Base-by-base conservation (phyloP, 1,139 yeast genomes). In the Pichia sp. region DNA sequence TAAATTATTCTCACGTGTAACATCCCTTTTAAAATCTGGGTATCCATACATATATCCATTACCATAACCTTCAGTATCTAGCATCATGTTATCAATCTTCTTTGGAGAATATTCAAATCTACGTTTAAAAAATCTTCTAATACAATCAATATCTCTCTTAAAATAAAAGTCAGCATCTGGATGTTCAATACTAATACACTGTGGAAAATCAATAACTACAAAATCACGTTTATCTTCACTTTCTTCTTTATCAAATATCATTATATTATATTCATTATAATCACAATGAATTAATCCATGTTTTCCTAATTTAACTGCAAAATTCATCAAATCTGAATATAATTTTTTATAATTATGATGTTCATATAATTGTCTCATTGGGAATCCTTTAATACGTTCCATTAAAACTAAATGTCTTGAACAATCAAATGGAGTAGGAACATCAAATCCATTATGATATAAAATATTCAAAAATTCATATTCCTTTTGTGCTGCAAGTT, bases 131-230 rank as follows among this genome's bases (percentile, higher is more conserved):
- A 89, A 93, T 37, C 80, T 72, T 49, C 88, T 71, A 46, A 91
- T 79, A 57, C 97, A 89, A 46, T 86, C 83, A 20, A 91, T 95
- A 64, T 91, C 99, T 64, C 98, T 75, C 52, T 85, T 79, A 60
- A 91, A 91, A 60, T 86, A 89, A 45, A 72, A 74, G 50, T 80
- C 80, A 11, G 98, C 97, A 57, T 91, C 96, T 3, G 69, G 72
- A 60, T 91, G 99, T 52, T 85, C 89, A 33, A 85, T 85, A 15
- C 96, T 86, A 19, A 91, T 85, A 78, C 96, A 89, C 64, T 91
- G 99, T 5, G 99, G 99, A 69, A 91, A 91, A 71, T 91, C 99
- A 54, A 91, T 91, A 21, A 91, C 95, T 20, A 88, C 82, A 53
- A 88, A 86, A 34, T 80, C 85, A 38, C 62, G 65, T 40, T 73